A percentile compares a stretch with the other conserved stretches of the same genome.
Evolutionary conservation across 345 rosid species (phyloP).

Genomic region (Fremontodendron californicum): DNA sequence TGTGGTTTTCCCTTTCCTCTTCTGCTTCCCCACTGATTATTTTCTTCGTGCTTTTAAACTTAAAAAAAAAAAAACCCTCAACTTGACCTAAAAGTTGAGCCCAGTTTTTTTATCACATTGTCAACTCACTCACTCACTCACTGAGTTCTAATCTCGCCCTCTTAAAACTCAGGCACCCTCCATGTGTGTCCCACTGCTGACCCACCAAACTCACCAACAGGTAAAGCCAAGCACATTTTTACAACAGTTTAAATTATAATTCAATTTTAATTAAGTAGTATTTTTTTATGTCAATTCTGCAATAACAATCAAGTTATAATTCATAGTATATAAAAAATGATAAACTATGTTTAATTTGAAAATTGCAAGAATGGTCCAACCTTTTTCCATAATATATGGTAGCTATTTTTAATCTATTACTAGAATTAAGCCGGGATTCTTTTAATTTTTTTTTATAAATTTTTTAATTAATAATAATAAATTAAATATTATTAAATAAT

Average conservation of each 20-base stretch:
- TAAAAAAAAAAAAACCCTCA: conserved; percentile 15
- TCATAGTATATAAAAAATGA: neutral
- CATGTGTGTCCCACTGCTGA: conserved; percentile 6
- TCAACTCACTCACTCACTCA: conserved; percentile 4
- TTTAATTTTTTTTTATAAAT: too few relatives aligned
- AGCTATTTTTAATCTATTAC: too few relatives aligned
- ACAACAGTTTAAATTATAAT: neutral
- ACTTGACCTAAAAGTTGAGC: conserved; percentile 27
- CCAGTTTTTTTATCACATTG: conserved; percentile 11
- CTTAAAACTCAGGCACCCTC: neutral
- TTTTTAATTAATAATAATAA: too few relatives aligned
- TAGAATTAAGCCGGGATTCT: too few relatives aligned
- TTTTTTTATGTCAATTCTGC: neutral
- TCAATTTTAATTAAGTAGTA: neutral
- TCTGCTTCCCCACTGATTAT: conserved; percentile 15
- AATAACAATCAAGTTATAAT: too few relatives aligned
- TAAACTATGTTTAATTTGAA: too few relatives aligned
- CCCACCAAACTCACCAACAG: neutral
- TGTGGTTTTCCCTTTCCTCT: conserved; percentile 28
- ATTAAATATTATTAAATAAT: too few relatives aligned
- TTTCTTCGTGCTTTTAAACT: conserved; percentile 4
- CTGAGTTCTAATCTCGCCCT: neutral
- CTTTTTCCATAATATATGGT: too few relatives aligned
- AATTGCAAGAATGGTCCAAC: neutral
- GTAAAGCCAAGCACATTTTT: neutral